Base-by-base conservation (phyloP, 768 basidiomycete genomes). In the Suillus decipiens region DNA sequence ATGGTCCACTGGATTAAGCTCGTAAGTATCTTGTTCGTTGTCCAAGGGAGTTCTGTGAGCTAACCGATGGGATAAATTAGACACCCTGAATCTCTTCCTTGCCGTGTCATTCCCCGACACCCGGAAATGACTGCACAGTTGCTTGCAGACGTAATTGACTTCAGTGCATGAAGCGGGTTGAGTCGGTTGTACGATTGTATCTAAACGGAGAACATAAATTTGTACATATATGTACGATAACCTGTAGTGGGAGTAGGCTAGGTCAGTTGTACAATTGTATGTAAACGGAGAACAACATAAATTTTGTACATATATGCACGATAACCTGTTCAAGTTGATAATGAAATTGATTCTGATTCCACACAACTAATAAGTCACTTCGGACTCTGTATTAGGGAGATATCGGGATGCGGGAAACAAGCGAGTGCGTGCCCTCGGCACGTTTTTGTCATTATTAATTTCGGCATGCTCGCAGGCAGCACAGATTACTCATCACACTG, bases 1-100 rank as follows among this genome's bases (percentile, higher is more conserved):
- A 59, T 74, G 74, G 74, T 63, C 73, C 10, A 71, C 68, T 2
- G 73, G 75, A 28, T 54, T 76, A 11, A 24, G 66, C 24, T 75
- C 73, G 75, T 75, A 54, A 68, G 73, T 62, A 31, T 57, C 39
- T 22, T 56, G 24, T 39, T 39, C 36, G 10, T 33, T 17, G 31
- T 47, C 7, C 28, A 9, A 37, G n/a, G 15, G 14, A 53, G 39
- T 50, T 53, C 42, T 17, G 43, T 45, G 39, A n/a, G 39, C 59
- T 70, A 55, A 67, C 42, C 43, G 39, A 45, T 53, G 36, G 42
- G 10, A 10, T 34, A 8, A 58, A 59, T 19, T 33, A 74, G 73
- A 7, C 75, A 76, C 39, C 73, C 73, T 4, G 64, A 75, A 17
- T 66, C 67, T 33, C 66, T 74, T n/a, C 67, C 70, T 37, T 72